These are phyloP conservation scores for Tetracentron sinense DNA, from an alignment of 164 flowering plant genomes.

Conservation along the genomic window DNA sequence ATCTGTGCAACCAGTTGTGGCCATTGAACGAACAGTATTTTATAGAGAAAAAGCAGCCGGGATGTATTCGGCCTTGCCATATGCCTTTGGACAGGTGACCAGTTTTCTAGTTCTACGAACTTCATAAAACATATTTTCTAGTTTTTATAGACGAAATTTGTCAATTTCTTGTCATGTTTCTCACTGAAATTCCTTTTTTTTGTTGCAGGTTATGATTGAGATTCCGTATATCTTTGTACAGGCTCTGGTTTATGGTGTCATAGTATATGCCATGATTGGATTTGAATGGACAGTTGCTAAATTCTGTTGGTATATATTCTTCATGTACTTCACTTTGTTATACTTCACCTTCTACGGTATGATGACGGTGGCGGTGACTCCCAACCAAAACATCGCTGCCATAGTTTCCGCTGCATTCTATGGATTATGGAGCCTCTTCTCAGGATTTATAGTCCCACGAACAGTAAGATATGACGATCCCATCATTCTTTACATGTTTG, in stretches of 20 bases:
- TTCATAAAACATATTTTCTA: too few species aligned
- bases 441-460: constrained; percentile 36
- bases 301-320: constrained; percentile 50
- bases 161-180: neutral
- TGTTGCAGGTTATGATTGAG: constrained; percentile 33
- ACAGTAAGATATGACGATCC: neutral
- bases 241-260: constrained; percentile 27
- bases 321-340: constrained; percentile 43
- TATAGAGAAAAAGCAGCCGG: constrained; percentile 44
- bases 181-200: neutral
- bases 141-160: too few species aligned
- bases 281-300: constrained; percentile 48
- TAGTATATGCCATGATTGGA: constrained; percentile 57
- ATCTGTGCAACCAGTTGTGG: constrained; percentile 34
- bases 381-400: constrained; percentile 38
- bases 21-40: constrained; percentile 34
- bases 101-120: neutral
- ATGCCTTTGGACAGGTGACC: constrained; percentile 33
- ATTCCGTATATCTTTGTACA: constrained; percentile 40
- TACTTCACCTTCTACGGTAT: constrained; percentile 59
- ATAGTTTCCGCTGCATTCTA: constrained; percentile 27
- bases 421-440: constrained; percentile 40
- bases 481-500: neutral
- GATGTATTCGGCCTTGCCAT: constrained; percentile 36
- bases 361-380: constrained; percentile 54